Percentiles rank a stretch among this genome's conserved stretches.
These are phyloP conservation scores for Ilyonectria destructans DNA, from an alignment of 2,329 filamentous ascomycete species.

Conservation along the genomic window DNA sequence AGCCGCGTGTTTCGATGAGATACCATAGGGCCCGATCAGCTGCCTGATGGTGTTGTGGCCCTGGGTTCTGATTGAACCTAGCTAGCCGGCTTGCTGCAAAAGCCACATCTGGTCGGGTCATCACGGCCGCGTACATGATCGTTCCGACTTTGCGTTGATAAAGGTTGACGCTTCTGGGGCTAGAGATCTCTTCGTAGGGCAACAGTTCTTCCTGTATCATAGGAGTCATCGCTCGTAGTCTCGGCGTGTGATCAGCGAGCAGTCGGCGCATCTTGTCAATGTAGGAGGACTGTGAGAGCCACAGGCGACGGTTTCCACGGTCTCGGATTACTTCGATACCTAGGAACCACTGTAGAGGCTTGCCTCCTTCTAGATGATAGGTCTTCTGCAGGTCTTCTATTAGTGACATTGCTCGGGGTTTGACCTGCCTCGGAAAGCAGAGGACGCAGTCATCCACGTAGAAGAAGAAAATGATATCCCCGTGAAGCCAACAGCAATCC, in stretches of 20 bases:
- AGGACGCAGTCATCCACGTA: neutral
- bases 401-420: neutral
- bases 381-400: neutral
- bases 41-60: neutral
- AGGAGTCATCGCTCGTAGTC: neutral
- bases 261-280: neutral
- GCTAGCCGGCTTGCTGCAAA: conserved; percentile 7
- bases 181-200: neutral
- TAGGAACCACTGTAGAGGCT: neutral
- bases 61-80: conserved; percentile 16
- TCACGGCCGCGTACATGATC: conserved; percentile 8
- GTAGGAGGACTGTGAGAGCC: neutral
- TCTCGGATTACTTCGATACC: neutral
- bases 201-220: neutral
- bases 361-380: neutral
- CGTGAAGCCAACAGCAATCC: neutral
- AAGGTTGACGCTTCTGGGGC: neutral
- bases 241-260: neutral
- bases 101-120: conserved; percentile 9
- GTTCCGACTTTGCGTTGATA: neutral
- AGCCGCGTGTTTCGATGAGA: neutral
- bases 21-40: neutral
- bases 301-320: neutral
- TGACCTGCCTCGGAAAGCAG: neutral
- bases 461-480: neutral